phyloP scores from a whole-genome alignment of 2,329 filamentous ascomycete genomes.

The Penicillium sp. region DNA sequence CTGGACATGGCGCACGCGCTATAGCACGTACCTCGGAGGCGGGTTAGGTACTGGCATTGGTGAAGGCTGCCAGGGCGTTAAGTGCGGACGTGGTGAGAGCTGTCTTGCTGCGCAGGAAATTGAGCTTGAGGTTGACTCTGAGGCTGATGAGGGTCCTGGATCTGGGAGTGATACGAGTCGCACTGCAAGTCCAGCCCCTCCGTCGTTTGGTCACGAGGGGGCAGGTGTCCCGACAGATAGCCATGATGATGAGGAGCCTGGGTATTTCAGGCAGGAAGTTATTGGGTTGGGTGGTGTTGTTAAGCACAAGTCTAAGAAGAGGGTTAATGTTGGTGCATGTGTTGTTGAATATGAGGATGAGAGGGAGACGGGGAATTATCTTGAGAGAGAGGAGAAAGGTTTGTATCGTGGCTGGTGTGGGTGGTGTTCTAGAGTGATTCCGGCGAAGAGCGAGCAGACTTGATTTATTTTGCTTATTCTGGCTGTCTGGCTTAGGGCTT shows the following conservation, averaged over 20 bases:
- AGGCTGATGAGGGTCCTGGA: slow-evolving; percentile 62
- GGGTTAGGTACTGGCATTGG: slow-evolving; percentile 83
- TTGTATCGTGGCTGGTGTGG: slow-evolving; percentile 79
- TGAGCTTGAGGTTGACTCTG: slow-evolving; percentile 81
- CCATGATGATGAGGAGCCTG: slow-evolving; percentile 51
- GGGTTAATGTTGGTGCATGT: slow-evolving; percentile 75
- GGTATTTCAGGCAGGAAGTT: slow-evolving; percentile 83
- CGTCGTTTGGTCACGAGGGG: slow-evolving; percentile 24
- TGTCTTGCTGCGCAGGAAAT: slow-evolving; percentile 76
- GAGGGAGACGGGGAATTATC: slow-evolving; percentile 60
- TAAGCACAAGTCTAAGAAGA: slow-evolving; percentile 82
- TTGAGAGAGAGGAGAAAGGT: slow-evolving; percentile 69
- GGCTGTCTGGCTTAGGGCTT: background rate
- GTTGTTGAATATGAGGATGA: slow-evolving; percentile 86
- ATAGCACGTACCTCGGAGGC: slow-evolving; percentile 71
- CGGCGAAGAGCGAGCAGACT: slow-evolving; percentile 29
- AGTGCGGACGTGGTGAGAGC: slow-evolving; percentile 72
- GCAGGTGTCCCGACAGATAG: slow-evolving; percentile 17
- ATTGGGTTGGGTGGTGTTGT: slow-evolving; percentile 85
- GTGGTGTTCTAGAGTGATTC: slow-evolving; percentile 80
- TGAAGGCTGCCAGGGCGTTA: slow-evolving; percentile 81
- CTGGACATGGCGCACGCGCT: slow-evolving; percentile 87
- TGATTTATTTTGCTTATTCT: background rate
- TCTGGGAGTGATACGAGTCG: slow-evolving; percentile 21
- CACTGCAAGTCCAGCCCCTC: slow-evolving; percentile 17